Evolutionary conservation across 768 basidiomycete genomes (phyloP).

Genomic region (Naganishia onofrii): DNA sequence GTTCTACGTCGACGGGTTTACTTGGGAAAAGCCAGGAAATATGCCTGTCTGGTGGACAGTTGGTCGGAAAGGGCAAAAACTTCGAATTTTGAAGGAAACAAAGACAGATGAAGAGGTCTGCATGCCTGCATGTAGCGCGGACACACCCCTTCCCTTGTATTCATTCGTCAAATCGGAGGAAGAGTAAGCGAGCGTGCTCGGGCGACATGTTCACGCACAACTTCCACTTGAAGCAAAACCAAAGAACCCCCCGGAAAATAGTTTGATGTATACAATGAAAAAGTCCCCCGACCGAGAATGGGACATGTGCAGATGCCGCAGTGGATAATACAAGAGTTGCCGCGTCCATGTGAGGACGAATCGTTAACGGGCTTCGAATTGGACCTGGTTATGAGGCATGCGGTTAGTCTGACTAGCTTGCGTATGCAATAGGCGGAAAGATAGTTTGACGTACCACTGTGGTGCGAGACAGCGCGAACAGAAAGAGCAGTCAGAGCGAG

Average conservation of each 20-base stretch:
- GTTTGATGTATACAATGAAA: not conserved
- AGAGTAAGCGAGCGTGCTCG: too few species aligned
- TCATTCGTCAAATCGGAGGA: too few species aligned
- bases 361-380: slow-evolving; percentile 66
- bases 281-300: not conserved
- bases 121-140: too few species aligned
- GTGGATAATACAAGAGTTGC: not conserved
- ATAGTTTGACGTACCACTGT: slow-evolving; percentile 2
- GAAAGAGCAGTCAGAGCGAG: not conserved
- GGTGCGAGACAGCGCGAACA: not conserved
- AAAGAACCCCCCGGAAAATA: not conserved
- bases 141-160: too few species aligned
- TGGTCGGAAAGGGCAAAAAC: too few species aligned
- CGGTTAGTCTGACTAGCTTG: not conserved
- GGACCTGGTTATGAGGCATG: slow-evolving; percentile 40
- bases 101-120: too few species aligned
- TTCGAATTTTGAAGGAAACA: too few species aligned
- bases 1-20: too few species aligned
- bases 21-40: too few species aligned
- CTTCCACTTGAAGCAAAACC: too few species aligned
- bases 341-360: not conserved
- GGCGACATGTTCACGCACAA: too few species aligned
- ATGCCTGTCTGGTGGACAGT: too few species aligned
- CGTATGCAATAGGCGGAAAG: slow-evolving; percentile 11
- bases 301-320: not conserved